phyloP scores from a whole-genome alignment of 768 basidiomycete genomes.

The Lactarius trivialis region DNA sequence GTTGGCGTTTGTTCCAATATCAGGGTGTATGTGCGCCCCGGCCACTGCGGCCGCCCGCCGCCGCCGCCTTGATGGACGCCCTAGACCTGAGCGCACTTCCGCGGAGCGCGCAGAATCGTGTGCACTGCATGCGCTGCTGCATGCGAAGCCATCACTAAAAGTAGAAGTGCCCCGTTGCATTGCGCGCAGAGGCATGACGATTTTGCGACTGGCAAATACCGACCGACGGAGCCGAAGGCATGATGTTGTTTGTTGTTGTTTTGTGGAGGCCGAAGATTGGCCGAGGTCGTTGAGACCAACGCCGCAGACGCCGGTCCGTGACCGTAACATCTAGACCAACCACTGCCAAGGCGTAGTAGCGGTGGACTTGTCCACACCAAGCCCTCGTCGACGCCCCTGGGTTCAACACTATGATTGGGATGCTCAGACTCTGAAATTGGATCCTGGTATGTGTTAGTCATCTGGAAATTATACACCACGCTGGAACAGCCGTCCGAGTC shows the following conservation, averaged over 20 bases:
- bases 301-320: too few species aligned
- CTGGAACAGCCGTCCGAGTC: background rate
- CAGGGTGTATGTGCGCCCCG: background rate
- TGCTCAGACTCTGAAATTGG: background rate
- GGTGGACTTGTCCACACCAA: background rate
- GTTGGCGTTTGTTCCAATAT: background rate
- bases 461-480: background rate
- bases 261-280: background rate
- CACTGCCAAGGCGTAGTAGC: background rate
- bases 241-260: background rate
- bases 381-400: background rate
- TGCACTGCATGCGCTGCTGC: background rate
- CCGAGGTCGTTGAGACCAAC: background rate
- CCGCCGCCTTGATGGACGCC: background rate
- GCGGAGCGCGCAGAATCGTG: background rate
- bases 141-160: background rate
- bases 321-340: background rate
- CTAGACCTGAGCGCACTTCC: background rate
- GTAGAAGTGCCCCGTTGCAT: background rate
- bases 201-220: background rate
- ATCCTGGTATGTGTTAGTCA: background rate
- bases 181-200: background rate
- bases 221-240: background rate
- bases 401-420: background rate
- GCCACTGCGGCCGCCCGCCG: too few species aligned